Evolutionary conservation across 305 asterid genomes (phyloP).

Genomic region (Andrographis paniculata): DNA sequence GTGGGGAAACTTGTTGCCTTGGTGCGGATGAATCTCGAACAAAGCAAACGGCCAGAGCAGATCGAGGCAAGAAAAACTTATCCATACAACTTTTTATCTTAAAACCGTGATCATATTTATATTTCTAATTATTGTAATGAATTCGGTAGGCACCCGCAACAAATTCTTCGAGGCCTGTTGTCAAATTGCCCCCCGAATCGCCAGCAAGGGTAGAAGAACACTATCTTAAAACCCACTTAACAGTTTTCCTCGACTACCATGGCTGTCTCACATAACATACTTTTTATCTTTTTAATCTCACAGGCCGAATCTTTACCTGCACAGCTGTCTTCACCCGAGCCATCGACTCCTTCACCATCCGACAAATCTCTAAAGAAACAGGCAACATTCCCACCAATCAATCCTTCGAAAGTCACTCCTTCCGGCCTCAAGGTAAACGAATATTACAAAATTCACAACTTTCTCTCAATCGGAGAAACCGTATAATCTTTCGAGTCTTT

Average conservation of each 20-base stretch:
- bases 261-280: conserved; percentile 10
- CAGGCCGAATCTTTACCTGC: conserved; percentile 56
- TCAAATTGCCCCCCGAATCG: conserved; percentile 44
- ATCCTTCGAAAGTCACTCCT: conserved; percentile 30
- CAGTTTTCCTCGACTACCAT: too few species aligned
- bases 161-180: conserved; percentile 46
- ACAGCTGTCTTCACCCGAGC: conserved; percentile 29
- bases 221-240: conserved; percentile 3
- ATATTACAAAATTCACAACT: neutral
- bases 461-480: neutral
- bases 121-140: conserved; percentile 18
- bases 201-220: conserved; percentile 64
- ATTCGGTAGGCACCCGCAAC: conserved; percentile 47
- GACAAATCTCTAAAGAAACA: conserved; percentile 35
- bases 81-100: conserved; percentile 4
- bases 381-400: conserved; percentile 18
- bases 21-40: conserved; percentile 40
- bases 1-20: conserved; percentile 50
- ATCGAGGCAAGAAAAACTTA: conserved; percentile 53
- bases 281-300: conserved; percentile 18
- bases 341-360: conserved; percentile 51
- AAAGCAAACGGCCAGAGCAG: conserved; percentile 30
- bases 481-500: conserved; percentile 10
- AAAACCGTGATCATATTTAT: neutral
- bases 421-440: conserved; percentile 68